Evolutionary conservation across 345 rosid species (phyloP), one percentile per base, ranked within the genome.

Genomic region (Triadica sebifera): DNA sequence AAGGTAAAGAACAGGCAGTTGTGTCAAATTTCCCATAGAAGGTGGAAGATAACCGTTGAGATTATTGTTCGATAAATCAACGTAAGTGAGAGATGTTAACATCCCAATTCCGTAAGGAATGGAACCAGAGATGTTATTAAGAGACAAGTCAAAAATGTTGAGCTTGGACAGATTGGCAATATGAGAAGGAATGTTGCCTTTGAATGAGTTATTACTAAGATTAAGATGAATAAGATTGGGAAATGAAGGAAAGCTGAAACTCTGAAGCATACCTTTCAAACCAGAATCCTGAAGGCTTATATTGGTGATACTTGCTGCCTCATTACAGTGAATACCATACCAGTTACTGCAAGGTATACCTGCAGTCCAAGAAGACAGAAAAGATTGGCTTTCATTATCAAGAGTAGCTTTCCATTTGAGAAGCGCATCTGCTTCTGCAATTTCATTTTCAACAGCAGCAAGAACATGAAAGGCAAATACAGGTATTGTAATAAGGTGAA

Each of bases 181-280:
- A 19, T 55, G 19, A 8, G 75, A 24, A 73, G 85, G 81, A 62
- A 76, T 67, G 24, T 75, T 78, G 19, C 77, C 50, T 59, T 64
- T 66, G 65, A 67, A 47, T 7, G 70, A 67, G n/a, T 67, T 67
- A 11, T 67, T 47, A 29, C 70, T 67, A 13, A 78, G 74, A 52
- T 76, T 75, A 34, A 82, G 45, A 25, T 38, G 34, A 25, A 41
- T 12, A 5, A 82, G 68, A 51, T 65, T 65, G 2, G 80, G 75
- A 47, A 82, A 76, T 60, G 85, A 79, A 22, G 82, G 65, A 69
- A 82, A 79, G 78, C 74, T 69, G 75, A 79, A 53, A 68, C 45
- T 50, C 24, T 50, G 22, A 68, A 68, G 58, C 20, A 20, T 50
- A 68, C 71, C 71, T 68, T 22, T 47, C n/a, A 82, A 46, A 52